Evolutionary conservation across 805 yeast species (phyloP).

Genomic region (Sugiyamaella chiloensis): DNA sequence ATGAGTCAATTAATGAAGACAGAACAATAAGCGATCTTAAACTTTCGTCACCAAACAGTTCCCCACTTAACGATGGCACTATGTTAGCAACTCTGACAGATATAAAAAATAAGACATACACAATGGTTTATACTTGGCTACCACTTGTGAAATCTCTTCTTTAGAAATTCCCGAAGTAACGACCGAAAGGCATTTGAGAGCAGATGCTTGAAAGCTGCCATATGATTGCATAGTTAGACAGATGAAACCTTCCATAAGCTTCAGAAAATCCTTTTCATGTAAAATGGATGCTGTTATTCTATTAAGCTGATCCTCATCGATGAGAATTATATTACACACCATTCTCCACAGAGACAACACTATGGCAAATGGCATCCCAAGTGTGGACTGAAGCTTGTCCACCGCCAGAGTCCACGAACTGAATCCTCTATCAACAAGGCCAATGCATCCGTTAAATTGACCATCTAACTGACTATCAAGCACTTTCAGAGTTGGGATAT

Average conservation of each 20-base stretch:
- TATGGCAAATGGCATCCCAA: background rate
- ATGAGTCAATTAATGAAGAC: background rate
- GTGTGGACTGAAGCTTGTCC: background rate
- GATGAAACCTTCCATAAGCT: background rate
- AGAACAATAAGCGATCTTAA: background rate
- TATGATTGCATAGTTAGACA: background rate
- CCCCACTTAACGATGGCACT: background rate
- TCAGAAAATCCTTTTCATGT: background rate
- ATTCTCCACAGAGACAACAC: background rate
- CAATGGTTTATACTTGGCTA: no score
- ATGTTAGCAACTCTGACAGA: background rate
- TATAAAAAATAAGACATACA: no score
- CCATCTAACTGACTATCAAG: no score
- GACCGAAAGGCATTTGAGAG: background rate
- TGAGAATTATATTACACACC: background rate
- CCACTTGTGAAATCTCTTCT: no score
- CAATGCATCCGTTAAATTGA: no score
- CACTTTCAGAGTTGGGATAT: no score
- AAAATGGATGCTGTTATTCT: background rate
- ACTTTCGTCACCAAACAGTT: background rate
- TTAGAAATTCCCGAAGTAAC: no score
- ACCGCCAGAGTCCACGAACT: background rate
- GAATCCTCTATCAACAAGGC: background rate
- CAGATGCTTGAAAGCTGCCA: background rate
- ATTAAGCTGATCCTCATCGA: background rate